These are phyloP conservation scores for Tolypocladium amazonense DNA, from an alignment of 2,329 filamentous ascomycete species.

Conservation along the genomic window DNA sequence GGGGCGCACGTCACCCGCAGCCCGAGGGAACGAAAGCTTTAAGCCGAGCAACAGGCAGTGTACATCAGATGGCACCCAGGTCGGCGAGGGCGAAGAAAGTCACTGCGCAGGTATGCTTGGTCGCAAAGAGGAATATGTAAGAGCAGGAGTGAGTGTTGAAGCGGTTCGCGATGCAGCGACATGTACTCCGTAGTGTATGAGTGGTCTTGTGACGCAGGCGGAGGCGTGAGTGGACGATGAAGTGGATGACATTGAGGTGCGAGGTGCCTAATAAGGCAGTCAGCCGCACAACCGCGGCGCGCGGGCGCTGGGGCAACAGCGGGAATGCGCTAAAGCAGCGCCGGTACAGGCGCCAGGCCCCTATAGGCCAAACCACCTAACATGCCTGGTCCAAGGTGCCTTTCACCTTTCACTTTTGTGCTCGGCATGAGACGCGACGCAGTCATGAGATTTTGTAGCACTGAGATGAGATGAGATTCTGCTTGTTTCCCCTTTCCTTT, in stretches of 20 bases:
- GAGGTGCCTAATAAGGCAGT: background rate
- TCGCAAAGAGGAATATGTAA: background rate
- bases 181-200: too few species aligned
- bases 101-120: background rate
- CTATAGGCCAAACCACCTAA: too few species aligned
- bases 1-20: background rate
- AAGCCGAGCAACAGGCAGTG: background rate
- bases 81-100: background rate
- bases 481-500: background rate
- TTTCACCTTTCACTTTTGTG: background rate
- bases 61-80: background rate
- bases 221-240: too few species aligned
- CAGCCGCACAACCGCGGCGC: background rate
- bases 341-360: too few species aligned
- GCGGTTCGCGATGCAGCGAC: background rate
- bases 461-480: background rate
- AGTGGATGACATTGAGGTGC: background rate
- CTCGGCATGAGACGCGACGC: background rate
- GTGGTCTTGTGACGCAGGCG: background rate
- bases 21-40: background rate
- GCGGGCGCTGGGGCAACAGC: too few species aligned
- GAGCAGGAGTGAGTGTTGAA: too few species aligned
- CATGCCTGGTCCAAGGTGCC: too few species aligned
- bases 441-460: too few species aligned
- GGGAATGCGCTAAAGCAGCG: too few species aligned